phyloP scores from a whole-genome alignment of 768 basidiomycete genomes.

The Lactifluus pinguis region DNA sequence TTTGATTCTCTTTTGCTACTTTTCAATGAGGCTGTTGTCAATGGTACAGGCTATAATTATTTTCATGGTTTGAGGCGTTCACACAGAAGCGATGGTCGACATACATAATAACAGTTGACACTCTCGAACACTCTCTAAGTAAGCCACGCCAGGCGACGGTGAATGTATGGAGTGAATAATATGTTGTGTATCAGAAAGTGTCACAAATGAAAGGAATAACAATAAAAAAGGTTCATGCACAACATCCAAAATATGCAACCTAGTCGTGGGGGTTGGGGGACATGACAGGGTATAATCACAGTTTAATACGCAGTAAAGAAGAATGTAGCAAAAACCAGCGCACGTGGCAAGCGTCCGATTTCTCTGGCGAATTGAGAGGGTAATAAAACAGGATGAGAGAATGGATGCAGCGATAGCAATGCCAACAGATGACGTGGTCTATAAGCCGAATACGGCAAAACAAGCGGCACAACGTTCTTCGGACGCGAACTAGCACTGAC shows the following conservation, averaged over 20 bases:
- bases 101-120: background rate
- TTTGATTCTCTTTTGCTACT: background rate
- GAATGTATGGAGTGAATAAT: background rate
- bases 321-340: background rate
- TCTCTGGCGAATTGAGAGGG: background rate
- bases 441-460: background rate
- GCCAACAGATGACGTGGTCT: background rate
- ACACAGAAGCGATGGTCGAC: background rate
- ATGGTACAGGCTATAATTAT: background rate
- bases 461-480: background rate
- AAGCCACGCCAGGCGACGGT: background rate
- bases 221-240: constrained; percentile 2
- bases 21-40: background rate
- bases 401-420: background rate
- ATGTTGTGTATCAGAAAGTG: constrained; percentile 1
- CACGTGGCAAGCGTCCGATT: background rate
- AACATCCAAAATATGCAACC: background rate
- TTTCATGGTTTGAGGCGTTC: background rate
- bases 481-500: constrained; percentile 28
- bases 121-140: background rate
- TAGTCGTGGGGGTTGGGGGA: background rate
- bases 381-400: background rate
- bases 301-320: background rate
- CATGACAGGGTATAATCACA: constrained; percentile 5
- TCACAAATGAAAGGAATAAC: constrained; percentile 1